Evolutionary conservation across 768 basidiomycete genomes (phyloP).

Genomic region (Clathrus columnatus): DNA sequence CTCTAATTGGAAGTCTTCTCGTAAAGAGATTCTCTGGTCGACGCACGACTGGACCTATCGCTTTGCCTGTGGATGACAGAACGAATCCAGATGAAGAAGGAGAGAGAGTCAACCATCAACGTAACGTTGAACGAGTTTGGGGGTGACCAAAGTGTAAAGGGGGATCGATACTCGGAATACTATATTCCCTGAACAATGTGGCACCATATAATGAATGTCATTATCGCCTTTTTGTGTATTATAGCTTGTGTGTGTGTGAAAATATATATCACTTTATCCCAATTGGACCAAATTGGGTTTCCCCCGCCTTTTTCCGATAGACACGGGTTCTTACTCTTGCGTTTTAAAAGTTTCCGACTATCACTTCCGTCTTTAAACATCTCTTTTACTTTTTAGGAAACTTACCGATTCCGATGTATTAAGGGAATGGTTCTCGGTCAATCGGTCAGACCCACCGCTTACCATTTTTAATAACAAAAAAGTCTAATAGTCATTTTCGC

Average conservation of each 20-base stretch:
- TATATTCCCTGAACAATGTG: background rate
- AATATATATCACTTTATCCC: background rate
- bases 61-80: conserved; percentile 34
- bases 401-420: background rate
- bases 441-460: background rate
- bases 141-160: background rate
- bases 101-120: background rate
- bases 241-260: background rate
- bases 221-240: background rate
- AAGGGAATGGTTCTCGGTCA: background rate
- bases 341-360: background rate
- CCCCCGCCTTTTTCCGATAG: no score
- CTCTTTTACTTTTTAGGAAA: background rate
- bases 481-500: background rate
- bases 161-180: background rate
- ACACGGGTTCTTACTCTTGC: no score
- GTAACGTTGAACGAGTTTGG: conserved; percentile 6
- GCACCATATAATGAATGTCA: background rate
- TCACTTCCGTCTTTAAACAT: background rate
- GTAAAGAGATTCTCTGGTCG: conserved; percentile 24
- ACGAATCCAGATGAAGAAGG: conserved; percentile 11
- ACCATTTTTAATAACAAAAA: background rate
- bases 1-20: conserved; percentile 37
- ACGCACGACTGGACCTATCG: conserved; percentile 29
- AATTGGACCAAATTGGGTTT: background rate